A percentile compares a stretch with the other conserved stretches of the same genome.
Conservation (phyloP, 1,284 basidiomycete genomes). For the Athelia psychrophila region DNA sequence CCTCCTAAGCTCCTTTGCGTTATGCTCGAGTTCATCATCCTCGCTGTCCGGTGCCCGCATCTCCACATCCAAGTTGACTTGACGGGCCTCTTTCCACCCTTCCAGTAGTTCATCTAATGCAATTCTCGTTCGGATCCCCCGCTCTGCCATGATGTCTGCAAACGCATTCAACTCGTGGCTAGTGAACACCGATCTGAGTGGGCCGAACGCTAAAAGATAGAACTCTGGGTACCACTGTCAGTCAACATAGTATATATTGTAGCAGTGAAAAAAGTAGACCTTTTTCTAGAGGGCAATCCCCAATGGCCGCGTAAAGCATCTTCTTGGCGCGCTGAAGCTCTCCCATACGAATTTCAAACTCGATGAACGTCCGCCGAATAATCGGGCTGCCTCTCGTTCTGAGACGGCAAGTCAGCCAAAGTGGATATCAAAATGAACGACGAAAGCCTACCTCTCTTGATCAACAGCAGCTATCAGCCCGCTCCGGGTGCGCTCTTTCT, state of each 20-base stretch:
- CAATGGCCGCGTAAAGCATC: conserved; percentile 76
- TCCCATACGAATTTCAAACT: conserved; percentile 75
- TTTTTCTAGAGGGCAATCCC: conserved; percentile 81
- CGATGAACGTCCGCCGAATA: conserved; percentile 80
- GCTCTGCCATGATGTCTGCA: conserved; percentile 79
- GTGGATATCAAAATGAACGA: background rate
- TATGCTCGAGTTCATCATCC: conserved; percentile 57
- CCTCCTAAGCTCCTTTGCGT: conserved; percentile 55
- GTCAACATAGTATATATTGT: conserved; percentile 2
- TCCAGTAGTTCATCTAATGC: conserved; percentile 64
- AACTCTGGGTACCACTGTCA: conserved; percentile 52
- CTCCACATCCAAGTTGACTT: conserved; percentile 24
- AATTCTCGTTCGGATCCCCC: conserved; percentile 70
- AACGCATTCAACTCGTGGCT: conserved; percentile 65
- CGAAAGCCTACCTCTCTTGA: conserved; percentile 54
- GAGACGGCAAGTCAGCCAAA: conserved; percentile 13
- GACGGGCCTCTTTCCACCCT: conserved; percentile 29
- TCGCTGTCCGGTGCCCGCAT: conserved; percentile 27
- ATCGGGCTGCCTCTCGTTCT: conserved; percentile 69
- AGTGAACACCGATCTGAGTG: conserved; percentile 68
- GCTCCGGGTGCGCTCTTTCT: conserved; percentile 66
- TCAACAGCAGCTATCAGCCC: conserved; percentile 61
- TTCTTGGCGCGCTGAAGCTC: conserved; percentile 68
- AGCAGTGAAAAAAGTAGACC: conserved; percentile 42
- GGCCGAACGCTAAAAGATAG: conserved; percentile 83